phyloP scores from a whole-genome alignment of 768 basidiomycete genomes.

The Suillus bovinus region DNA sequence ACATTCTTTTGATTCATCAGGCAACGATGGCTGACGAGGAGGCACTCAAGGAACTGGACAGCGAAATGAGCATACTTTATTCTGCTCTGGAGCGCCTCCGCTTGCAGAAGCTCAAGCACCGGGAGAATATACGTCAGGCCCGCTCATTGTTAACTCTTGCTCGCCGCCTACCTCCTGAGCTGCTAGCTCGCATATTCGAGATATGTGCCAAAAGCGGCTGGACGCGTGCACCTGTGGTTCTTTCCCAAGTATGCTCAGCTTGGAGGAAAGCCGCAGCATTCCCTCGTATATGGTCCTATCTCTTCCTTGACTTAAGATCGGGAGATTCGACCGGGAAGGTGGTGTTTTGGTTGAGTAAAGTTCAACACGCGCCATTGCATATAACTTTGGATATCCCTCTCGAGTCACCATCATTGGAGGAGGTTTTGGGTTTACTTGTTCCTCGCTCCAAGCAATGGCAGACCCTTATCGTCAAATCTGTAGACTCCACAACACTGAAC shows the following conservation, averaged over 20 bases:
- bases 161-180: slow-evolving; percentile 53
- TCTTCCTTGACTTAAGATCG: slow-evolving; percentile 51
- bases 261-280: slow-evolving; percentile 56
- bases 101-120: slow-evolving; percentile 42
- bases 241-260: slow-evolving; percentile 57
- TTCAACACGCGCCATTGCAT: slow-evolving; percentile 42
- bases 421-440: slow-evolving; percentile 43
- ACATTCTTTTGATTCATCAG: slow-evolving; percentile 17
- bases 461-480: slow-evolving; percentile 41
- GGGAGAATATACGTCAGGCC: slow-evolving; percentile 42
- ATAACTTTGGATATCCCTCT: slow-evolving; percentile 43
- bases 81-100: slow-evolving; percentile 43
- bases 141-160: slow-evolving; percentile 55
- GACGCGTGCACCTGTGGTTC: slow-evolving; percentile 53
- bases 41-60: slow-evolving; percentile 42
- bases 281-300: slow-evolving; percentile 58
- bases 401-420: slow-evolving; percentile 30
- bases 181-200: slow-evolving; percentile 56
- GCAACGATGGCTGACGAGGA: slow-evolving; percentile 40
- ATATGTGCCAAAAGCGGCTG: slow-evolving; percentile 50
- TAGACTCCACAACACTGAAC: slow-evolving; percentile 39
- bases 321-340: slow-evolving; percentile 43
- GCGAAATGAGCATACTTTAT: slow-evolving; percentile 43
- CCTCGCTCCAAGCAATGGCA: slow-evolving; percentile 44
- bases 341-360: slow-evolving; percentile 52